A percentile compares a stretch with the other conserved stretches of the same genome.
Conservation (phyloP, 768 basidiomycete species). For the Boletus subparvulus region DNA sequence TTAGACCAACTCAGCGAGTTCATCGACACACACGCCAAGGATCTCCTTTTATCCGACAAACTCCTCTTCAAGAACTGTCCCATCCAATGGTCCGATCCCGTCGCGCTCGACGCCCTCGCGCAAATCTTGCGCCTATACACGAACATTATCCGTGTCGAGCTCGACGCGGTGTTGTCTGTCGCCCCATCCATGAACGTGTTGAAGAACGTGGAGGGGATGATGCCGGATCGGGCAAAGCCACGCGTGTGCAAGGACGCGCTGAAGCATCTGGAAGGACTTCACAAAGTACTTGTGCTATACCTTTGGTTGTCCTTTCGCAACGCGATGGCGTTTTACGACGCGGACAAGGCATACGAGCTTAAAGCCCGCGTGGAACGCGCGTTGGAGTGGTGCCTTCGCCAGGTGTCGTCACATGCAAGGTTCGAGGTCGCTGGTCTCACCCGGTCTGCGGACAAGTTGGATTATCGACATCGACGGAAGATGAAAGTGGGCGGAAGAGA, state of each 20-base stretch:
- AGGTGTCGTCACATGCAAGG: conserved; percentile 32
- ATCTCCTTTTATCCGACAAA: conserved; percentile 46
- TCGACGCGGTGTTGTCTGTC: conserved; percentile 20
- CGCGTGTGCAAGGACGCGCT: conserved; percentile 17
- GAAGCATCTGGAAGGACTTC: conserved; percentile 64
- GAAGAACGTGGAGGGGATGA: conserved; percentile 25
- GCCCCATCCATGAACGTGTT: conserved; percentile 24
- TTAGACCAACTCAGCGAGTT: conserved; percentile 37
- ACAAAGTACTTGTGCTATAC: conserved; percentile 76
- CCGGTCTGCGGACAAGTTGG: conserved; percentile 7
- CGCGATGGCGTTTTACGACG: conserved; percentile 64
- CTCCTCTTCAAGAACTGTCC: conserved; percentile 41
- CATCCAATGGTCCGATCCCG: conserved; percentile 20
- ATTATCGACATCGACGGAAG: conserved; percentile 24
- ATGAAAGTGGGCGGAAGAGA: conserved; percentile 10
- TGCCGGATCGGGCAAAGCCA: conserved; percentile 5
- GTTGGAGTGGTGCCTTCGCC: conserved; percentile 61
- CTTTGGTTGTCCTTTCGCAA: conserved; percentile 81
- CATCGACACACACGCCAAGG: conserved; percentile 40
- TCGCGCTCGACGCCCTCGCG: conserved; percentile 18
- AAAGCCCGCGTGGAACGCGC: conserved; percentile 64
- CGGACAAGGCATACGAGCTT: conserved; percentile 46
- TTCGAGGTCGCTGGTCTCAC: neutral
- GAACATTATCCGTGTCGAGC: conserved; percentile 20
- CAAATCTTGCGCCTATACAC: conserved; percentile 38